Conservation (phyloP, 352 stramenopile species). For the Globisporangium lucens region DNA sequence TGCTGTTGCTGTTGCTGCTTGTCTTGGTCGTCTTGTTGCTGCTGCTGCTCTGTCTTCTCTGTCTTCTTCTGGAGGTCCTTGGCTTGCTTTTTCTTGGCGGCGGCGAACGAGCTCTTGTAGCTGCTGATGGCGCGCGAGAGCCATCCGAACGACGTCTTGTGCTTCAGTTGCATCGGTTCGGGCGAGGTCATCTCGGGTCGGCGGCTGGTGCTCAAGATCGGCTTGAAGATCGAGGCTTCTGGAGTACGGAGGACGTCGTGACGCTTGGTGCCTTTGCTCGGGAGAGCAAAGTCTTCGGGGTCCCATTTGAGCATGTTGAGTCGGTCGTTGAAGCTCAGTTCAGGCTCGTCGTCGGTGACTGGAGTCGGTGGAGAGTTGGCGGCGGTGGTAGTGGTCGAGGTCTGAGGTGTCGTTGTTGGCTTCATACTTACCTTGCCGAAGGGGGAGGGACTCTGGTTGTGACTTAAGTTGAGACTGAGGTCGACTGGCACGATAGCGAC, state of each 20-base stretch:
- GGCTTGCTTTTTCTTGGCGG: background rate
- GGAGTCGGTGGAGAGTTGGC: background rate
- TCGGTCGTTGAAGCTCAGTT: background rate
- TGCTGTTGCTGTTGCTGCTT: background rate
- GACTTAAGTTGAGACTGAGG: background rate
- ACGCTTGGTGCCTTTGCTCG: background rate
- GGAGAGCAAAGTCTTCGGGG: background rate
- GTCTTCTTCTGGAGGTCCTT: background rate
- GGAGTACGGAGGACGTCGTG: background rate
- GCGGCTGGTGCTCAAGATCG: background rate
- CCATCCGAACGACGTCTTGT: conserved; percentile 2
- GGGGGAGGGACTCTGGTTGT: background rate
- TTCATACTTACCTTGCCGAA: background rate
- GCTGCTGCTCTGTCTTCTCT: background rate
- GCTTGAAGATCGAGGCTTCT: background rate
- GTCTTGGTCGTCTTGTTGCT: background rate
- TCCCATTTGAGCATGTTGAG: background rate
- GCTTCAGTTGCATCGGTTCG: background rate
- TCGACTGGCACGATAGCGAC: background rate
- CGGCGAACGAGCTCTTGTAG: background rate
- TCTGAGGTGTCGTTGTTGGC: background rate
- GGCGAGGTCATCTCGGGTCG: background rate
- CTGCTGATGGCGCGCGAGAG: background rate
- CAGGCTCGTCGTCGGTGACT: background rate
- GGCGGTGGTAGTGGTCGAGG: background rate